These are phyloP conservation scores for Diaporthe batatas DNA, from an alignment of 2,329 filamentous ascomycete genomes.

Conservation along the genomic window DNA sequence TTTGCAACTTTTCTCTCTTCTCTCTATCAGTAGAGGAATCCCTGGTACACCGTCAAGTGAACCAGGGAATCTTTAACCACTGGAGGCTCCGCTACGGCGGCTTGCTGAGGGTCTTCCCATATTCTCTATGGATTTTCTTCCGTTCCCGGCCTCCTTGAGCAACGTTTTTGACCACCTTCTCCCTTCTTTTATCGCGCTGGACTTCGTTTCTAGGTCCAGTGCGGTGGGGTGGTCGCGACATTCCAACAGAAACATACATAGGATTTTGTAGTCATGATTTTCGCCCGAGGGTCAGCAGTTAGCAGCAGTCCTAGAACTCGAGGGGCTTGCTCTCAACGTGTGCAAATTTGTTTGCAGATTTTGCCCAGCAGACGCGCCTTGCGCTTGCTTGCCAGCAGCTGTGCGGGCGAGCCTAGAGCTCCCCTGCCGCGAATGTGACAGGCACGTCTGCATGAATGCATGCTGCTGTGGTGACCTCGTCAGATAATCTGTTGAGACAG, in stretches of 20 bases:
- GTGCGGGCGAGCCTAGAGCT: no score
- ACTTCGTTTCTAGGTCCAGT: conserved; percentile 58
- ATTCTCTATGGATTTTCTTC: conserved; percentile 64
- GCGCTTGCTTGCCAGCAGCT: not conserved
- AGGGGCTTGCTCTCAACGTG: not conserved
- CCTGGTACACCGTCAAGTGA: conserved; percentile 65
- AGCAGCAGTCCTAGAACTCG: no score
- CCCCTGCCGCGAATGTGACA: not conserved
- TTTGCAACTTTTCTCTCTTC: conserved; percentile 46
- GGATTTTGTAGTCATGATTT: not conserved
- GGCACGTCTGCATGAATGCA: not conserved
- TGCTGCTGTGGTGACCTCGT: not conserved
- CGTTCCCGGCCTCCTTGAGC: conserved; percentile 68
- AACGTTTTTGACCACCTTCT: conserved; percentile 58
- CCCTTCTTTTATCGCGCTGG: conserved; percentile 59
- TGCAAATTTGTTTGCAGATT: not conserved
- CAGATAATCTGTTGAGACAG: not conserved
- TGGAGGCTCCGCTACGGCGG: conserved; percentile 66
- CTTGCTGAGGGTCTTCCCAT: conserved; percentile 66
- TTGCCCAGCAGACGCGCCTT: no score
- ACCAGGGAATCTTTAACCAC: conserved; percentile 54
- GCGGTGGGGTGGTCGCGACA: conserved; percentile 68
- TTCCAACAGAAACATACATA: conserved; percentile 41
- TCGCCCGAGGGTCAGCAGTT: not conserved
- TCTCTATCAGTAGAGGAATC: conserved; percentile 60